A percentile compares a stretch with the other conserved stretches of the same genome.
Conservation (phyloP, 2,329 filamentous ascomycete genomes). For the Coleophoma cylindrospora region DNA sequence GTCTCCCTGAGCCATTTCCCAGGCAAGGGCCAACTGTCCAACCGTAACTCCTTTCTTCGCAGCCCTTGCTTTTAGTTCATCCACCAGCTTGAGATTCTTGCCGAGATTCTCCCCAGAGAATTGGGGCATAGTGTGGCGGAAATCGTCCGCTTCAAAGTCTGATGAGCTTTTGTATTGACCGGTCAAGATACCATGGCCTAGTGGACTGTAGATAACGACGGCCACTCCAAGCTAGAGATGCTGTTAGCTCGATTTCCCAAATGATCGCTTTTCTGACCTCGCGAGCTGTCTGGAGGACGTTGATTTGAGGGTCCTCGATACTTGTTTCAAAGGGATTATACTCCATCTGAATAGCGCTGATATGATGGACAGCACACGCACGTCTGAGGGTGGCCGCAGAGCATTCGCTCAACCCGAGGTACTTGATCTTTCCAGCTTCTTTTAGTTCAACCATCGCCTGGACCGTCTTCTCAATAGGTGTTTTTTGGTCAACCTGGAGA, state of each 20-base stretch:
- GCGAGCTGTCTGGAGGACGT: conserved; percentile 33
- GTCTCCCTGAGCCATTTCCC: conserved; percentile 54
- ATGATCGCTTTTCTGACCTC: conserved; percentile 15
- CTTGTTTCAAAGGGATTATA: conserved; percentile 48
- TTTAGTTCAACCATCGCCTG: conserved; percentile 31
- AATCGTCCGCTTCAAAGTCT: conserved; percentile 18
- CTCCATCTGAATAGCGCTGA: conserved; percentile 47
- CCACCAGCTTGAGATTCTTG: conserved; percentile 50
- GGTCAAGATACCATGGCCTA: conserved; percentile 42
- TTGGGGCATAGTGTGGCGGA: conserved; percentile 30
- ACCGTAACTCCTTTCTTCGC: conserved; percentile 48
- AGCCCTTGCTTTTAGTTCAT: conserved; percentile 43
- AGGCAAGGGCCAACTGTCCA: conserved; percentile 56
- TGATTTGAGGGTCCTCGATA: conserved; percentile 30
- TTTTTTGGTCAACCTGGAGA: conserved; percentile 30
- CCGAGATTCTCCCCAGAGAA: conserved; percentile 43
- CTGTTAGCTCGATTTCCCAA: too few species aligned
- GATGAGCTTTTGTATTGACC: conserved; percentile 19
- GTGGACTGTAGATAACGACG: conserved; percentile 38
- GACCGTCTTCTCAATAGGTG: conserved; percentile 35
- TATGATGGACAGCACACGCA: conserved; percentile 35
- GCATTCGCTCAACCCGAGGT: conserved; percentile 4
- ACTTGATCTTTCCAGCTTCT: conserved; percentile 5
- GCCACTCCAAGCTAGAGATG: conserved; percentile 26
- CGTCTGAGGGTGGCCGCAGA: conserved; percentile 1